phyloP scores from a whole-genome alignment of 2,329 filamentous ascomycete species.

The Sporothrix curviconia region DNA sequence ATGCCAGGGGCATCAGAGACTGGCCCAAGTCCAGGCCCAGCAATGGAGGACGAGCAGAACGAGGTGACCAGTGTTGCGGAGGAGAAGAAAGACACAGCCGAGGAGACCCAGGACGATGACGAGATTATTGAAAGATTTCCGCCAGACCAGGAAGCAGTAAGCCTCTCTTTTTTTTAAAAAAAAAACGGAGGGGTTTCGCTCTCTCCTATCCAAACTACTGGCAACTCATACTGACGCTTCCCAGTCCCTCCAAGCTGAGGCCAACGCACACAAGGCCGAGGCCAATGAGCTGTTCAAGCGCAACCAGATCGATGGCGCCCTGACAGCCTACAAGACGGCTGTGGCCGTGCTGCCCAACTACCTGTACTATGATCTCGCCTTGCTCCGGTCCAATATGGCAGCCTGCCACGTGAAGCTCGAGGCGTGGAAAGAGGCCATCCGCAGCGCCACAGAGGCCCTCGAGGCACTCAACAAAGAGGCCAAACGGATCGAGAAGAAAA shows the following conservation, averaged over 20 bases:
- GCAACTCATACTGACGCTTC: background rate
- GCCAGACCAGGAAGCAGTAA: conserved; percentile 46
- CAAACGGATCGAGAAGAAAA: conserved; percentile 38
- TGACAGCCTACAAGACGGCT: conserved; percentile 76
- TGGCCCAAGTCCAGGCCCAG: background rate
- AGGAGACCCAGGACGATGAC: conserved; percentile 28
- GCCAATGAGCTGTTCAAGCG: conserved; percentile 76
- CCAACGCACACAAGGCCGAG: conserved; percentile 63
- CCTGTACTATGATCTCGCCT: conserved; percentile 79
- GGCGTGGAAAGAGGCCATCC: conserved; percentile 78
- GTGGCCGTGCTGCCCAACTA: conserved; percentile 73
- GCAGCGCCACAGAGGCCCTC: conserved; percentile 64
- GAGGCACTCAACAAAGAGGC: conserved; percentile 62
- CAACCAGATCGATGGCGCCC: conserved; percentile 66
- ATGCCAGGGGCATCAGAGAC: background rate
- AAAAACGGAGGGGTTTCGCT: no score
- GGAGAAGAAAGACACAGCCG: conserved; percentile 1
- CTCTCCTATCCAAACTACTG: no score
- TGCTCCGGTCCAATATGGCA: conserved; percentile 81
- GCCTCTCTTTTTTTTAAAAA: no score
- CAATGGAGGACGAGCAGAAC: background rate
- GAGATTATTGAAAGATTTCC: conserved; percentile 32
- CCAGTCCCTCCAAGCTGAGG: conserved; percentile 59
- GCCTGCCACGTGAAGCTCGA: conserved; percentile 80
- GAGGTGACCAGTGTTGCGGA: background rate